Evolutionary conservation across 129 eudicot genomes (phyloP), one percentile per base, ranked within the genome.

Genomic region (Centella asiatica): DNA sequence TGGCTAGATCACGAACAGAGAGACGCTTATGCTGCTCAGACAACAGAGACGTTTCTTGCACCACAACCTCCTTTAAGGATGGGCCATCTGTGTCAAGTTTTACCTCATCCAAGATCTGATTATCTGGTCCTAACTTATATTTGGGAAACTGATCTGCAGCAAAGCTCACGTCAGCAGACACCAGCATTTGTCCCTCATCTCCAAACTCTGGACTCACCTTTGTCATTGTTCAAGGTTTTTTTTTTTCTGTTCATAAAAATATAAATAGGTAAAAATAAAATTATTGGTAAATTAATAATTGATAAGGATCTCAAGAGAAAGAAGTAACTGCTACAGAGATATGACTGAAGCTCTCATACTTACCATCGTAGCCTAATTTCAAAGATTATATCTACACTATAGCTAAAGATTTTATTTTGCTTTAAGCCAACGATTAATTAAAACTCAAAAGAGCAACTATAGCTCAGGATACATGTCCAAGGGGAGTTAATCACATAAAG

Each of bases 1-100:
- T 82, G 40, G 96, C 99, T 17, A 93, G 82, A 63, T 87, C 99
- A 20, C 99, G 90, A 49, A 93, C 99, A 42, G 99, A 93, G 28
- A 93, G 88, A 10, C 96, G 99, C 69, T 80, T 78, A 64, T 93
- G 96, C 66, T 93, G 99, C 69, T 87, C 95, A 1, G 95, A 72
- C 63, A 93, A 68, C 63, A 85, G 86, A 31, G 74, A 69, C 28
- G 85, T 87, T 72, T 93, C 96, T 68, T 82, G 84, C 23, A 68
- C 77, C 31, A 93, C 95, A 36, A 87, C 87, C 74, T 93, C 99
- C 72, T 93, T 93, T 53, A 93, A 44, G 1, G 95, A 73, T 26
- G 95, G 99, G 33, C 95, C 88, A 57, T 74, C 78, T 44, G 61
- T 77, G 37, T 87, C 83, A 67, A 70, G 74, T 46, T 81, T 88